Conservation (phyloP, 2,329 filamentous ascomycete species). For the Microcyclospora pomicola region DNA sequence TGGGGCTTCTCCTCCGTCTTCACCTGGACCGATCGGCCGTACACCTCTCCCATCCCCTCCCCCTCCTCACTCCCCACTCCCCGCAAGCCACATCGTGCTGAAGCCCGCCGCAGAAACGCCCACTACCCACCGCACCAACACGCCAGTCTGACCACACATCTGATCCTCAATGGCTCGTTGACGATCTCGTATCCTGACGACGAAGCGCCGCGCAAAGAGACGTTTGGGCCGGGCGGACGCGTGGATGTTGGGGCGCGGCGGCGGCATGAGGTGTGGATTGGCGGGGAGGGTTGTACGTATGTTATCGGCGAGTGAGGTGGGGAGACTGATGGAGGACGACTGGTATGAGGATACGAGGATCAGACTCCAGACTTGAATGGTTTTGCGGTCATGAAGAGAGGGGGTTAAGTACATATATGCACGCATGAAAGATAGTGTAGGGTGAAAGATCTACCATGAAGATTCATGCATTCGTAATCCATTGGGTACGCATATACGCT, state of each 20-base stretch:
- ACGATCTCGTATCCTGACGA: slow-evolving; percentile 53
- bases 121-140: slow-evolving; percentile 58
- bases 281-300: slow-evolving; percentile 50
- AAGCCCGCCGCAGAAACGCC: slow-evolving; percentile 38
- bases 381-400: too few relatives aligned
- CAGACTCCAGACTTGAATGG: too few relatives aligned
- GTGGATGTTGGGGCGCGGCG: slow-evolving; percentile 50
- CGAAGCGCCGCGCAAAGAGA: slow-evolving; percentile 37
- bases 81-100: slow-evolving; percentile 1
- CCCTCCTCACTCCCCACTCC: neutral
- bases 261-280: slow-evolving; percentile 55
- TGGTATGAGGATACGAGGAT: too few relatives aligned
- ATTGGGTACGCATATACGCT: too few relatives aligned
- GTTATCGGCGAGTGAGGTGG: slow-evolving; percentile 41
- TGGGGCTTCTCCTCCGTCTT: slow-evolving; percentile 57
- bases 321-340: too few relatives aligned
- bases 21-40: slow-evolving; percentile 59
- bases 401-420: too few relatives aligned
- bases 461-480: too few relatives aligned
- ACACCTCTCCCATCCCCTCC: slow-evolving; percentile 21
- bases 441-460: too few relatives aligned
- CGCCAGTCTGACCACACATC: slow-evolving; percentile 50
- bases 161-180: slow-evolving; percentile 51
- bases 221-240: slow-evolving; percentile 44
- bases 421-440: too few relatives aligned